Conservation (phyloP, 2,329 filamentous ascomycete genomes). For the Orbilia ellipsospora region DNA sequence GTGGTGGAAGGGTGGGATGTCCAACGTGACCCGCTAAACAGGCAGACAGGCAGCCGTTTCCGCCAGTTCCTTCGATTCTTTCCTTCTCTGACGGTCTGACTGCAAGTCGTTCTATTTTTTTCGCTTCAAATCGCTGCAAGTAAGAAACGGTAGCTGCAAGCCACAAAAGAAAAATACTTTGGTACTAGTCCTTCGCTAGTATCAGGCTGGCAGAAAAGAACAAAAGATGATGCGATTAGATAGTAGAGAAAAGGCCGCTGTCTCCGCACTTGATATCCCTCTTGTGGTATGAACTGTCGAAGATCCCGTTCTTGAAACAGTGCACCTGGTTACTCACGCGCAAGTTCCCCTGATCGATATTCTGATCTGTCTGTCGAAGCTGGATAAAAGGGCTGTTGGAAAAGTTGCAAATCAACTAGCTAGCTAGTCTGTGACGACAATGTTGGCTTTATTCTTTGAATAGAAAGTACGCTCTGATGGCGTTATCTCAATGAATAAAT, state of each 20-base stretch:
- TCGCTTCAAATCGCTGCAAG: neutral
- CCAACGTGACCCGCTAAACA: slow-evolving; percentile 47
- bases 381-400: slow-evolving; percentile 17
- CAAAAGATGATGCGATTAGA: neutral
- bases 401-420: slow-evolving; percentile 7
- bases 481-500: neutral
- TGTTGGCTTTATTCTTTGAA: slow-evolving; percentile 22
- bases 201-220: neutral
- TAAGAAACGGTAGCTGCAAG: neutral
- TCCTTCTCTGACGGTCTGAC: neutral
- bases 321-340: neutral
- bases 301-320: slow-evolving; percentile 51
- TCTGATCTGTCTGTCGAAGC: slow-evolving; percentile 2
- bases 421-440: neutral
- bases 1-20: neutral
- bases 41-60: slow-evolving; percentile 51
- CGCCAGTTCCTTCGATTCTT: slow-evolving; percentile 21
- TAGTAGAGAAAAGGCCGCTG: neutral
- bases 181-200: no score
- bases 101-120: slow-evolving; percentile 21
- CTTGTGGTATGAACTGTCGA: slow-evolving; percentile 13
- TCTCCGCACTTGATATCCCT: slow-evolving; percentile 11
- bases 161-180: neutral
- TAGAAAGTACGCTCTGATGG: slow-evolving; percentile 8
- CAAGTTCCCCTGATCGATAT: slow-evolving; percentile 20